phyloP scores from a whole-genome alignment of 768 basidiomycete genomes.

The Suillus plorans region DNA sequence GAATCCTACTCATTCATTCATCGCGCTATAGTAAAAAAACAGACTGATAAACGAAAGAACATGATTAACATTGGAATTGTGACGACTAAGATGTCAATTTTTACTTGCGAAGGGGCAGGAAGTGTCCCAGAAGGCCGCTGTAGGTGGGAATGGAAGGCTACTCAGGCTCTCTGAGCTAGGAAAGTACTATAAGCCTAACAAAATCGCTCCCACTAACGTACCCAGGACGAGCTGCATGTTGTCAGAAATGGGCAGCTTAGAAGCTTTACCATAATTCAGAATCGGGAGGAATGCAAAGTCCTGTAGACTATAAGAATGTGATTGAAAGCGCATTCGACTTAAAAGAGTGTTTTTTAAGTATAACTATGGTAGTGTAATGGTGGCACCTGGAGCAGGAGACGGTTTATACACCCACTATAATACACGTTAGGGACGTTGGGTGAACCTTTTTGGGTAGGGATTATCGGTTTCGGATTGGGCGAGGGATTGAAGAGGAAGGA shows the following conservation, averaged over 20 bases:
- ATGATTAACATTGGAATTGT: background rate
- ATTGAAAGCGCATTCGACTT: background rate
- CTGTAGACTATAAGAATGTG: background rate
- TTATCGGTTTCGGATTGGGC: no score
- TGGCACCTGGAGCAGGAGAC: background rate
- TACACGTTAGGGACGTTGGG: no score
- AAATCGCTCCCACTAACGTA: background rate
- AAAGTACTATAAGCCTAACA: no score
- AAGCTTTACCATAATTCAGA: background rate
- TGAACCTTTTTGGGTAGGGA: no score
- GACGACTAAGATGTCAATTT: background rate
- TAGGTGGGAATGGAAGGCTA: background rate
- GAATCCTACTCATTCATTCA: conserved; percentile 29
- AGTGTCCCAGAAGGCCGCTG: background rate
- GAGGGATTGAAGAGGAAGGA: no score
- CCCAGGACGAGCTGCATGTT: background rate
- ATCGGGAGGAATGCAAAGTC: background rate
- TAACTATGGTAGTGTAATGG: background rate
- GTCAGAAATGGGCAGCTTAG: background rate
- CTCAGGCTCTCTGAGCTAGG: background rate
- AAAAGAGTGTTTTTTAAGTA: background rate
- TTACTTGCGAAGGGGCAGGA: background rate
- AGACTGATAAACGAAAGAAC: background rate
- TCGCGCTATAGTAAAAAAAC: background rate
- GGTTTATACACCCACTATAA: no score